Evolutionary conservation across 176 grass and related monocot genomes (phyloP), one percentile per base, ranked within the genome.

Genomic region (Oryza coarctata): DNA sequence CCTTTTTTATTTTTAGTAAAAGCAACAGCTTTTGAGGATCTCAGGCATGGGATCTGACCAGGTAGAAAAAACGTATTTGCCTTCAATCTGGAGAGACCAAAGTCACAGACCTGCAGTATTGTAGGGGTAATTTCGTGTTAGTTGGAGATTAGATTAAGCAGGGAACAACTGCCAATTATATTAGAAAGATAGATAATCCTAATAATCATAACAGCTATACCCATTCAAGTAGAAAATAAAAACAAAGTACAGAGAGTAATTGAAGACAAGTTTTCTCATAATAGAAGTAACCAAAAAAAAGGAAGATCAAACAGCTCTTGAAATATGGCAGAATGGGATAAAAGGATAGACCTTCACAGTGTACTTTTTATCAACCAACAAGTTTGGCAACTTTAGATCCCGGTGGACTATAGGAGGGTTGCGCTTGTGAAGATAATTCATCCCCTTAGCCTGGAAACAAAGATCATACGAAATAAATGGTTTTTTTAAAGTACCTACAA

Each of bases 381-480:
- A 69, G 75, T 97, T 97, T 34, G 85, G 89, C 55, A 91, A 97
- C 71, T 97, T 97, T 4, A 97, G 77, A 85, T 97, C 94, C 63
- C 91, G 80, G 80, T 94, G 91, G 70, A 97, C 94, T 74, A 97
- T 97, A 49, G 94, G 94, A 71, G 94, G 94, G 74, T 94, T 94
- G 26, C 87, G 87, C 83, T 90, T 92, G 79, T 94, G 91, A 84
- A 97, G 94, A 82, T 97, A 94, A 76, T 97, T 97, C 91, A 97
- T 94, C 79, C 91, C 94, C 75, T 94, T 85, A 22, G 91, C 94
- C 94, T 97, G 63, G 58, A 82, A 44, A 74, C 27, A 61, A 65
- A 65, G 57, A 82, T 74, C 13, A 47, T 20, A 71, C 1, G 11
- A 35, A 62, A 64, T 38, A 69, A 83, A 82, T 3, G 52, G n/a